Evolutionary conservation across 805 yeast genomes (phyloP), one percentile per base, ranked within the genome.

Genomic region (Candida oleophila): DNA sequence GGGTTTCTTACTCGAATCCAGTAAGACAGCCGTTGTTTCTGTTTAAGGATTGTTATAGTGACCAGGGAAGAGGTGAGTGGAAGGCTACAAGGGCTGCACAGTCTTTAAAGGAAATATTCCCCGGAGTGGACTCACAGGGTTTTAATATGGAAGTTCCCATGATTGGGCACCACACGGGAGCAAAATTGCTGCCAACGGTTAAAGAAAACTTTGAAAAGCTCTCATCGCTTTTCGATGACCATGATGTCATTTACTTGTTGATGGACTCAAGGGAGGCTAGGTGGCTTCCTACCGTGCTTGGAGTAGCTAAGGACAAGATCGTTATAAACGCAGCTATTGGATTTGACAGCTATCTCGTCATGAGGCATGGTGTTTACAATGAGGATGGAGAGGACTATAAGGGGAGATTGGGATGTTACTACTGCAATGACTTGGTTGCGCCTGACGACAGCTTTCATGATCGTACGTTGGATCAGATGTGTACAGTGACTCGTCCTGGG

Each of bases 401-500:
- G 2, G 56, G 60, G 2, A 70, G 84, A 34, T 64, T 91, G 38
- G 99, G 99, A 0, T 94, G 99, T 64, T 94, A 94, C 66, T 94
- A 86, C 64, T 94, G 99, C 65, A 89, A 89, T 61, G 99, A 94
- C 61, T 91, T 94, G 7, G 89, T 89, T 44, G 98, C 97, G 0
- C 99, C 99, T 0, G 73, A 82, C 2, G 96, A 94, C 61, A 85
- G 96, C 48, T 67, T 89, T n/a, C 76, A 88, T 0, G 96, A 90
- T 58, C 74, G 96, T 43, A 87, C 97, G 0, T 69, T 94, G 47
- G 99, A 94, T 66, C 98, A 94, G 65, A 94, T 94, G 97, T 94
- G 99, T 60, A 94, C 99, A 0, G 99, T 94, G 1, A 94, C 99
- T 0, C 74, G 99, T 36, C 98, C 99, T 0, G 99, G 99, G 0